These are phyloP conservation scores for Populus ilicifolia DNA, from an alignment of 345 rosid species.

Conservation along the genomic window DNA sequence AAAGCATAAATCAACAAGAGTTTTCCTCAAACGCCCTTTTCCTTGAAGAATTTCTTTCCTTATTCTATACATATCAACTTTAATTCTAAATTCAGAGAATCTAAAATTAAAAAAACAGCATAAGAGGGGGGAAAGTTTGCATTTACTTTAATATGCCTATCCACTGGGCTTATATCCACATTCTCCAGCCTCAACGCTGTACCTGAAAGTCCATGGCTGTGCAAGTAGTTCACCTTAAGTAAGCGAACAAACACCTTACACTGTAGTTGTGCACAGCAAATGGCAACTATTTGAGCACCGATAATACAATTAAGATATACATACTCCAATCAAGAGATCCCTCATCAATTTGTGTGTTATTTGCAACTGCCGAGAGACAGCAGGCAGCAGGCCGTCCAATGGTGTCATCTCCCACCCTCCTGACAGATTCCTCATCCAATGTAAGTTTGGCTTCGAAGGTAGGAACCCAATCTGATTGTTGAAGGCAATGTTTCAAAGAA, in stretches of 20 bases:
- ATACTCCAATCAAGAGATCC: constrained; percentile 90
- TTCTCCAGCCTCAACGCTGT: constrained; percentile 92
- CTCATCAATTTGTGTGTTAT: constrained; percentile 76
- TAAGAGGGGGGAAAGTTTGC: not conserved
- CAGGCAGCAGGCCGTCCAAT: constrained; percentile 95
- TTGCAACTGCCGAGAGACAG: constrained; percentile 76
- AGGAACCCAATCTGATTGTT: constrained; percentile 91
- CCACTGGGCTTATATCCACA: constrained; percentile 90
- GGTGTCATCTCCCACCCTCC: constrained; percentile 86
- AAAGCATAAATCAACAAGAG: not conserved
- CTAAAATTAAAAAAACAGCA: not conserved
- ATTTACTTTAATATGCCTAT: constrained; percentile 86
- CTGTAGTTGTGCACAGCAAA: not conserved
- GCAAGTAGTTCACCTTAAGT: constrained; percentile 88
- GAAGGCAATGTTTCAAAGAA: constrained; percentile 93
- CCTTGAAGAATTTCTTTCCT: not conserved
- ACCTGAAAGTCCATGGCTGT: constrained; percentile 94
- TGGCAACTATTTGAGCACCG: not conserved
- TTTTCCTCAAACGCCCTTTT: not conserved
- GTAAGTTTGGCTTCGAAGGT: constrained; percentile 89
- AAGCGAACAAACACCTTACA: not conserved
- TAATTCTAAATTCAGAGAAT: not conserved
- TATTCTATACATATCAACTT: not conserved
- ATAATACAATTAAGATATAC: constrained; percentile 19
- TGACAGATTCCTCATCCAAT: constrained; percentile 82